These are phyloP conservation scores for Solanum tarijense DNA, from an alignment of 257 asterid species.

Conservation along the genomic window DNA sequence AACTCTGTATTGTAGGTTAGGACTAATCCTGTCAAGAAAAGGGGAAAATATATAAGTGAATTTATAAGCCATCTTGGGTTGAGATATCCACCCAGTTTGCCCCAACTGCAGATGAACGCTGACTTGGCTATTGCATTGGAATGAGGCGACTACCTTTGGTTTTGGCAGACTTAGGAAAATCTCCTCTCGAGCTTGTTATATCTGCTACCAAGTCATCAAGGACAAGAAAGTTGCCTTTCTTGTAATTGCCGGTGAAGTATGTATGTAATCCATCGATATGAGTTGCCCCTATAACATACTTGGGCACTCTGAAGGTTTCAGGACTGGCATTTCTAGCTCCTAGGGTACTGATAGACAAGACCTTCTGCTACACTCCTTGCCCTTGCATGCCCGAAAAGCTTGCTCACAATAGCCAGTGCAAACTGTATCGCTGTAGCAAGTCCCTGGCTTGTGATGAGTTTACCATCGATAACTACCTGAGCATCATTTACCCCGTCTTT, in stretches of 20 bases:
- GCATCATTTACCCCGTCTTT: conserved; percentile 26
- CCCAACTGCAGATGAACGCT: background rate
- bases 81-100: background rate
- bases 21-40: background rate
- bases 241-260: background rate
- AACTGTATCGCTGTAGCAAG: conserved; percentile 52
- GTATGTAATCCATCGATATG: background rate
- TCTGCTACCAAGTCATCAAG: background rate
- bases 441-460: conserved; percentile 70
- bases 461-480: conserved; percentile 69
- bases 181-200: background rate
- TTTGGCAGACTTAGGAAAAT: background rate
- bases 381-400: conserved; percentile 75
- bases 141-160: background rate
- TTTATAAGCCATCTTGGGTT: background rate
- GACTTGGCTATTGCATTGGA: background rate
- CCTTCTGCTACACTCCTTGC: conserved; percentile 97
- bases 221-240: background rate
- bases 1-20: background rate
- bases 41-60: background rate
- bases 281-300: background rate
- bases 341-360: conserved; percentile 60
- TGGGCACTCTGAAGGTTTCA: background rate
- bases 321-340: conserved; percentile 2
- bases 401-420: conserved; percentile 62